Conservation (phyloP, 495 filamentous ascomycete species). For the Acidomyces sp. region DNA sequence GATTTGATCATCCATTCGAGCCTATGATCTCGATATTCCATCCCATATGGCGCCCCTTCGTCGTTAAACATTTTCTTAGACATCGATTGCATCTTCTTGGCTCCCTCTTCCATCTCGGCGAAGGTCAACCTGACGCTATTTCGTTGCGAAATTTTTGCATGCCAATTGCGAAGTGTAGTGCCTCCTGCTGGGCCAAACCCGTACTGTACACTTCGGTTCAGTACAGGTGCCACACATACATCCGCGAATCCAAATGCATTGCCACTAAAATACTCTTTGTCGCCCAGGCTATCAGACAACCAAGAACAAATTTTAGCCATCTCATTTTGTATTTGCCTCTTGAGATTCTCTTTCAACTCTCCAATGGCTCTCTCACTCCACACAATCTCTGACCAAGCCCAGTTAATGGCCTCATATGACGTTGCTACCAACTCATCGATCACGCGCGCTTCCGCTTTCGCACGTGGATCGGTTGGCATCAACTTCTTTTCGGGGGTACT, state of each 20-base stretch:
- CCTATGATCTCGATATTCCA: conserved; percentile 15
- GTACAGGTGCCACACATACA: conserved; percentile 9
- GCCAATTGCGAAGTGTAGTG: conserved; percentile 4
- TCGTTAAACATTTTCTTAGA: conserved; percentile 5
- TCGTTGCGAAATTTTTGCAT: conserved; percentile 5
- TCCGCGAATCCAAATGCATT: conserved; percentile 11
- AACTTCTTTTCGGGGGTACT: conserved; percentile 8
- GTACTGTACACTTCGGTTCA: conserved; percentile 12
- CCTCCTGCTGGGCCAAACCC: conserved; percentile 8
- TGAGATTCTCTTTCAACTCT: conserved; percentile 1
- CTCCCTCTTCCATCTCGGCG: conserved; percentile 24
- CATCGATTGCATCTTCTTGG: conserved; percentile 4
- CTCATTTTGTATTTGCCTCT: conserved; percentile 1
- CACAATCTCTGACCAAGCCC: conserved; percentile 7
- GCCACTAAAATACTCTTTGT: conserved; percentile 12
- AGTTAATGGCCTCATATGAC: conserved; percentile 15
- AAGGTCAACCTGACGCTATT: conserved; percentile 12
- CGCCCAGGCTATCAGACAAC: conserved; percentile 7
- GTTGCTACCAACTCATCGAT: conserved; percentile 14
- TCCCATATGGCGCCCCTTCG: neutral
- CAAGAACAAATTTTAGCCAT: conserved; percentile 2
- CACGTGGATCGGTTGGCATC: conserved; percentile 4
- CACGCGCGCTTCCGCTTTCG: conserved; percentile 8
- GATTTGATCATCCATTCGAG: conserved; percentile 15
- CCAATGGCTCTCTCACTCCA: conserved; percentile 8